phyloP scores from a whole-genome alignment of 1,139 yeast genomes.

The Debaryomycetaceae sp. region DNA sequence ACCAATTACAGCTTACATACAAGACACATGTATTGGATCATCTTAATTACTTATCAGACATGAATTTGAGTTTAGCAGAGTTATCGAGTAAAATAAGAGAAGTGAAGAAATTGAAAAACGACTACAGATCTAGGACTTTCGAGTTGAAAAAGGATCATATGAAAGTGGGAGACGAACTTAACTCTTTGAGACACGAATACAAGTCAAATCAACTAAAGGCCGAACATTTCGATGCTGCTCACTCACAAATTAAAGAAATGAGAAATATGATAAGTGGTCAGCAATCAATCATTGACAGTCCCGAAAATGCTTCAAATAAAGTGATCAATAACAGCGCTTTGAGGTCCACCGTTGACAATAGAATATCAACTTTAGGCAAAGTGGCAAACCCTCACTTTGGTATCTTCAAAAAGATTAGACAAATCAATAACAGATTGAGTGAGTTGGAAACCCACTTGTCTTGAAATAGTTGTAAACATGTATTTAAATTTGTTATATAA shows the following conservation, averaged over 20 bases:
- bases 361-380: constrained; percentile 13
- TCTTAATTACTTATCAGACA: constrained; percentile 29
- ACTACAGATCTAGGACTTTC: constrained; percentile 36
- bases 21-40: constrained; percentile 28
- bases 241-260: neutral
- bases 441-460: constrained; percentile 15
- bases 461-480: constrained; percentile 2
- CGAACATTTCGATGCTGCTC: neutral
- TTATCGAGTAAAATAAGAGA: constrained; percentile 33
- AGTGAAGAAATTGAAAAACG: constrained; percentile 39
- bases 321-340: neutral
- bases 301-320: neutral
- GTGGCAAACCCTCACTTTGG: constrained; percentile 41
- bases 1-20: constrained; percentile 26
- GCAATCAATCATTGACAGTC: neutral
- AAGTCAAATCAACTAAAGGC: neutral
- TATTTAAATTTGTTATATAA: neutral
- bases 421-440: constrained; percentile 30
- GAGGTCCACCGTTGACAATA: neutral
- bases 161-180: constrained; percentile 21
- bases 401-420: constrained; percentile 28
- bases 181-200: neutral
- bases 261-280: neutral
- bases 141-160: constrained; percentile 36
- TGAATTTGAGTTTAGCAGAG: constrained; percentile 41